Evolutionary conservation across 305 asterid genomes (phyloP).

Genomic region (Withania somnifera): DNA sequence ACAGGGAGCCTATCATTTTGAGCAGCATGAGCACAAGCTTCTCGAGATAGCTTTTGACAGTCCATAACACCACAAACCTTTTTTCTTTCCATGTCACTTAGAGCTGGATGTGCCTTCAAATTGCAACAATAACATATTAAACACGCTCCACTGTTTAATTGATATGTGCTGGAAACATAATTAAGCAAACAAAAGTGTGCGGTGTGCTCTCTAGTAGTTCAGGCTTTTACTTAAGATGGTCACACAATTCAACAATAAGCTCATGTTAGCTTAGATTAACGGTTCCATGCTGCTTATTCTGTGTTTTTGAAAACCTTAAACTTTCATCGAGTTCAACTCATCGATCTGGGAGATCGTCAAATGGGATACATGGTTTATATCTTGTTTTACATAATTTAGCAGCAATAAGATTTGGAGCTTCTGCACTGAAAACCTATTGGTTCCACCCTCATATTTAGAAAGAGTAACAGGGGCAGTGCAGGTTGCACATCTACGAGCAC

Average conservation of each 20-base stretch:
- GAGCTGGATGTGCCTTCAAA: conserved; percentile 72
- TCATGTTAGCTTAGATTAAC: background rate
- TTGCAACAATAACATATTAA: background rate
- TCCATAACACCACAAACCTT: conserved; percentile 82
- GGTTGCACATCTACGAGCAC: background rate
- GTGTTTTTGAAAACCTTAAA: background rate
- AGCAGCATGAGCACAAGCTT: conserved; percentile 88
- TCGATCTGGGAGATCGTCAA: background rate
- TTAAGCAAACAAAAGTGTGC: background rate
- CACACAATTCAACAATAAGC: background rate
- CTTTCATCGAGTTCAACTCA: background rate
- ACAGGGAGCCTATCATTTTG: conserved; percentile 86
- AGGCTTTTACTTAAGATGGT: background rate
- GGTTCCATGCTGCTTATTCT: background rate
- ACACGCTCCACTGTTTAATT: background rate
- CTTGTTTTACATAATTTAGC: background rate
- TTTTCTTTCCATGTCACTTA: conserved; percentile 76
- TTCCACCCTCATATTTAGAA: background rate
- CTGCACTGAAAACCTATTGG: background rate
- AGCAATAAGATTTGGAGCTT: background rate
- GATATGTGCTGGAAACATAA: background rate
- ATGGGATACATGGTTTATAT: background rate
- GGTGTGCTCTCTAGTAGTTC: background rate
- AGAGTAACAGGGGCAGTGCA: background rate
- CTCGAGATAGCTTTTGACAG: conserved; percentile 81